phyloP scores from a whole-genome alignment of 805 yeast genomes.

The Jamesozyma gamospora region DNA sequence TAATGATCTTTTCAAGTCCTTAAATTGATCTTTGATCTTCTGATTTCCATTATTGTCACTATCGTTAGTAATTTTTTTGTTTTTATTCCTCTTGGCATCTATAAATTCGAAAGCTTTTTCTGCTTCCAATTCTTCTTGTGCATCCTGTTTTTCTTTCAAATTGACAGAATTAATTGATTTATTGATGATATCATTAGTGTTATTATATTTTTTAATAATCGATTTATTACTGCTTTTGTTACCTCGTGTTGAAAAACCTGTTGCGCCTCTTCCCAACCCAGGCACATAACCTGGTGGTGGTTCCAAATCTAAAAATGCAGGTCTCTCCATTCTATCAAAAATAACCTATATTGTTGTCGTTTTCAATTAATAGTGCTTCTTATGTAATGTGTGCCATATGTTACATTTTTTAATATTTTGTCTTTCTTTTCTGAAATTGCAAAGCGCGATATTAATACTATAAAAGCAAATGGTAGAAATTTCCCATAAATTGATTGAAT shows the following conservation, averaged over 20 bases:
- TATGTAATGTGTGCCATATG: no score
- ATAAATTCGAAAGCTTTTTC: conserved; percentile 56
- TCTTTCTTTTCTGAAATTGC: no score
- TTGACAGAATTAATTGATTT: no score
- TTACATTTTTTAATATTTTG: no score
- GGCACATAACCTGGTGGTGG: conserved; percentile 88
- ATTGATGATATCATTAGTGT: not conserved
- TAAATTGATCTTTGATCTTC: conserved; percentile 4
- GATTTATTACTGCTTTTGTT: conserved; percentile 30
- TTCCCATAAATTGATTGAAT: no score
- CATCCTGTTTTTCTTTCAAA: conserved; percentile 16
- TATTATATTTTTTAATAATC: not conserved
- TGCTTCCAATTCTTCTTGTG: conserved; percentile 69
- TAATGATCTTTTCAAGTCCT: conserved; percentile 55
- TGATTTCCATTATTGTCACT: not conserved
- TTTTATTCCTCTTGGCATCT: conserved; percentile 43
- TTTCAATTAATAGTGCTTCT: no score
- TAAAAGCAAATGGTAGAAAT: no score
- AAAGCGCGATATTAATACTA: no score
- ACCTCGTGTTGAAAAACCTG: conserved; percentile 82
- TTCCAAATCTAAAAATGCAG: conserved; percentile 65
- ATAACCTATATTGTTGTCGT: not conserved
- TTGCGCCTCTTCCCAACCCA: conserved; percentile 92
- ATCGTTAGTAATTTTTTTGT: not conserved
- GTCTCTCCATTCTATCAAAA: conserved; percentile 42